A percentile compares a stretch with the other conserved stretches of the same genome.
Evolutionary conservation across 352 stramenopile genomes (phyloP).

Genomic region (Globisporangium radiosum): DNA sequence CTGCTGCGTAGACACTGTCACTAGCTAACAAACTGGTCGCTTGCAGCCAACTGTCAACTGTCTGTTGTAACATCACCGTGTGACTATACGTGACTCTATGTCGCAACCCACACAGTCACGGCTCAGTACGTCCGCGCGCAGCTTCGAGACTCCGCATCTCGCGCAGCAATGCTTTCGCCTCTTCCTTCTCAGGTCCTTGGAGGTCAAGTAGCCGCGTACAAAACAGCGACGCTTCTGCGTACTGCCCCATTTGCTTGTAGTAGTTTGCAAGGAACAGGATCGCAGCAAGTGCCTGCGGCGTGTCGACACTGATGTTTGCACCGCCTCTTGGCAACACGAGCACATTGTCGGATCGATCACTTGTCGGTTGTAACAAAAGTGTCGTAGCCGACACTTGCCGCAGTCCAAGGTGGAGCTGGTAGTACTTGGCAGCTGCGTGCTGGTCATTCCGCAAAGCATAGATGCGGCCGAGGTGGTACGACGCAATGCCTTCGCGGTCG

Average conservation of each 20-base stretch:
- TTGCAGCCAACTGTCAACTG: too few relatives aligned
- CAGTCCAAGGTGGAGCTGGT: conserved; percentile 57
- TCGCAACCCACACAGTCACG: too few relatives aligned
- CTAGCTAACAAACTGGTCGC: too few relatives aligned
- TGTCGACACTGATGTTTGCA: conserved; percentile 51
- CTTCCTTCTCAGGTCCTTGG: conserved; percentile 74
- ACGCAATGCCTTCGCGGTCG: conserved; percentile 70
- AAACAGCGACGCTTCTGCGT: conserved; percentile 49
- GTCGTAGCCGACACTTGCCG: conserved; percentile 16
- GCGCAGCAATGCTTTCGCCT: conserved; percentile 71
- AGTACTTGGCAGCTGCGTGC: conserved; percentile 69
- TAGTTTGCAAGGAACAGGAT: conserved; percentile 80
- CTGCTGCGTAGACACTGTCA: neutral
- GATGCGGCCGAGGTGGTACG: conserved; percentile 59
- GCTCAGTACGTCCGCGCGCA: neutral
- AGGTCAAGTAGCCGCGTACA: conserved; percentile 76
- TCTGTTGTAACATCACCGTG: too few relatives aligned
- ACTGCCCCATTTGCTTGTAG: conserved; percentile 65
- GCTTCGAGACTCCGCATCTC: conserved; percentile 72
- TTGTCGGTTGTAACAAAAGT: too few relatives aligned
- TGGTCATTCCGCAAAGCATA: conserved; percentile 36
- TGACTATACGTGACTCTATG: neutral
- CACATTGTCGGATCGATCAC: conserved; percentile 2
- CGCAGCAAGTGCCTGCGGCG: conserved; percentile 46
- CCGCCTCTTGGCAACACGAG: conserved; percentile 10